Conservation (phyloP, 305 asterid genomes). For the Solanum hybrid region DNA sequence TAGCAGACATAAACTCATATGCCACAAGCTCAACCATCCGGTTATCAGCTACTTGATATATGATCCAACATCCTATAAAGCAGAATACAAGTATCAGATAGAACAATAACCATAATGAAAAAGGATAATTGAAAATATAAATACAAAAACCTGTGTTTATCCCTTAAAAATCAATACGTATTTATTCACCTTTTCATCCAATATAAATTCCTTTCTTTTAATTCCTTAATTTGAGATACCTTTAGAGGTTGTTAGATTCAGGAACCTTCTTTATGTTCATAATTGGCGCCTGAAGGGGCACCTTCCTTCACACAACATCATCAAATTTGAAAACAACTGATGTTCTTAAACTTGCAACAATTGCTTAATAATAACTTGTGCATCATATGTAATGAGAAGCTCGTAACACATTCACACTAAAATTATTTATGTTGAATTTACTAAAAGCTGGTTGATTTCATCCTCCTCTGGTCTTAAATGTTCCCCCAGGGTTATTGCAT, state of each 20-base stretch:
- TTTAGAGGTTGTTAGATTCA: not conserved
- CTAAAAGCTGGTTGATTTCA: not conserved
- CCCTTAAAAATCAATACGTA: not conserved
- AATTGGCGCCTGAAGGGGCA: not conserved
- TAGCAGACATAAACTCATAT: constrained; percentile 91
- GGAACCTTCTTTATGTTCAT: not conserved
- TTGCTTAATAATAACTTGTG: not conserved
- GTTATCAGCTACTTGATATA: constrained; percentile 48
- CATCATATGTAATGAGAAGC: not conserved
- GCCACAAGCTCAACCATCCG: constrained; percentile 54
- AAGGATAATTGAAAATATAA: not conserved
- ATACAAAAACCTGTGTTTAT: not conserved
- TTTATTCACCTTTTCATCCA: not conserved
- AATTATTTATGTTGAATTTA: not conserved
- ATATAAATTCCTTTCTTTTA: not conserved
- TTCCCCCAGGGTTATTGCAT: not conserved
- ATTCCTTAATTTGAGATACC: not conserved
- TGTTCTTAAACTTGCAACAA: not conserved
- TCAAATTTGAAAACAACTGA: not conserved
- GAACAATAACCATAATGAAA: not conserved
- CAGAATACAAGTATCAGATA: constrained; percentile 5
- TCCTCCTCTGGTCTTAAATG: not conserved
- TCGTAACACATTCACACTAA: not conserved
- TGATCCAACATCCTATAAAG: constrained; percentile 80
- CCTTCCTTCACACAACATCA: not conserved